Evolutionary conservation across 768 basidiomycete species (phyloP).

Genomic region (Xanthoconium stramineum): DNA sequence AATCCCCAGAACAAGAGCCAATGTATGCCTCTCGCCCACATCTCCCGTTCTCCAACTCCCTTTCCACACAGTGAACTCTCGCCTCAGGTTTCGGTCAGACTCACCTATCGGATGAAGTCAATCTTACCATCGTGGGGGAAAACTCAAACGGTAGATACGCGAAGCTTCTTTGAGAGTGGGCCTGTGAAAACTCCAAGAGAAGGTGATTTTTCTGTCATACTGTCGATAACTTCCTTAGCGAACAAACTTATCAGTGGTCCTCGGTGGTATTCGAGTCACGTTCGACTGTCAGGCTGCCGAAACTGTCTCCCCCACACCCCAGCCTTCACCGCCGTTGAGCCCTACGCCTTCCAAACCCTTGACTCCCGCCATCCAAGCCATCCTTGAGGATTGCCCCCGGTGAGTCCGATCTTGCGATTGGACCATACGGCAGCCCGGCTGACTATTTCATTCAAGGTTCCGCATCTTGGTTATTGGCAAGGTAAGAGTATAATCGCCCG

Average conservation of each 20-base stretch:
- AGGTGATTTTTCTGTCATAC: neutral
- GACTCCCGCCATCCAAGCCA: neutral
- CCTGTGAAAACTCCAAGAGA: neutral
- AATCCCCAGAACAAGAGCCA: neutral
- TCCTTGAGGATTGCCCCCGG: neutral
- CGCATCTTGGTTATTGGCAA: conserved; percentile 4
- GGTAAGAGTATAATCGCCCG: neutral
- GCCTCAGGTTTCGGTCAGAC: neutral
- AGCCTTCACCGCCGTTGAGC: neutral
- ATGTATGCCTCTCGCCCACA: neutral
- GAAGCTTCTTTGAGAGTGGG: neutral
- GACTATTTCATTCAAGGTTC: neutral
- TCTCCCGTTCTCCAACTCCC: neutral
- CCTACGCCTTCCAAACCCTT: neutral
- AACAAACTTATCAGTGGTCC: neutral
- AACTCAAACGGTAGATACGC: neutral
- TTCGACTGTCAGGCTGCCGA: neutral
- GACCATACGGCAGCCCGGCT: too few relatives aligned
- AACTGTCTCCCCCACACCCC: neutral
- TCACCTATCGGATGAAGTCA: neutral
- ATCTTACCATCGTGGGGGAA: neutral
- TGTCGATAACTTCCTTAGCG: neutral
- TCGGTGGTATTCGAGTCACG: neutral
- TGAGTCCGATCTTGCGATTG: neutral
- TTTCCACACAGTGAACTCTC: neutral